Conservation (phyloP, 768 basidiomycete genomes). For the Tulasnella sp. region DNA sequence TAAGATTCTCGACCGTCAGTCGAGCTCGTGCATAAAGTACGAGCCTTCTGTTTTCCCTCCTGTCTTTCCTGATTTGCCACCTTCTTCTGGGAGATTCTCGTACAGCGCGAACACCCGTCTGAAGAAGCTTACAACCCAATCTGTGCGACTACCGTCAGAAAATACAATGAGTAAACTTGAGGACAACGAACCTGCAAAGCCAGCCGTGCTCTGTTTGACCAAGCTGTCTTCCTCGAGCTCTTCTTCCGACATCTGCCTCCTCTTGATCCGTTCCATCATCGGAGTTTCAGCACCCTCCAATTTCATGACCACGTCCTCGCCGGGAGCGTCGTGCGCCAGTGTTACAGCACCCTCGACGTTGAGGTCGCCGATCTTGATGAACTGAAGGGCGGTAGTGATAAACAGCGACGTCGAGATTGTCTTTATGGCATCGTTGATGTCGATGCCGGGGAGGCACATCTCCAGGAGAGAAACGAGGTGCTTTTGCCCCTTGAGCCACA, state of each 20-base stretch:
- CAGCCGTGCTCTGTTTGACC: constrained; percentile 71
- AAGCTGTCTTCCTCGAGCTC: constrained; percentile 63
- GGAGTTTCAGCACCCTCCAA: constrained; percentile 40
- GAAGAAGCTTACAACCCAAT: constrained; percentile 77
- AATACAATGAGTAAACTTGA: not conserved
- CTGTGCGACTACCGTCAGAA: constrained; percentile 40
- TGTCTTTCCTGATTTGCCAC: constrained; percentile 73
- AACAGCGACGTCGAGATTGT: constrained; percentile 63
- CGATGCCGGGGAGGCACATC: constrained; percentile 86
- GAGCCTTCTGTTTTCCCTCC: constrained; percentile 56
- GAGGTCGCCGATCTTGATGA: constrained; percentile 73
- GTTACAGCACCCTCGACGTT: constrained; percentile 53
- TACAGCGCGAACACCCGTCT: constrained; percentile 75
- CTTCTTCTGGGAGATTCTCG: constrained; percentile 93
- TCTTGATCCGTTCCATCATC: constrained; percentile 7
- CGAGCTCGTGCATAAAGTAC: not conserved
- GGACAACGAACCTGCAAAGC: constrained; percentile 59
- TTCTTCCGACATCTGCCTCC: constrained; percentile 35
- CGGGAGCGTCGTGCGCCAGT: constrained; percentile 53
- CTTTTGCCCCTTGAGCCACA: constrained; percentile 85
- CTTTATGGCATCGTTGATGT: constrained; percentile 44
- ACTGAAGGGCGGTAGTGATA: constrained; percentile 66
- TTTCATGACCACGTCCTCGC: constrained; percentile 46
- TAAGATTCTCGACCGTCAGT: not conserved
- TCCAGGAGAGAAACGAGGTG: constrained; percentile 85